Evolutionary conservation across 768 basidiomycete genomes (phyloP).

Genomic region (Epithele typhae): DNA sequence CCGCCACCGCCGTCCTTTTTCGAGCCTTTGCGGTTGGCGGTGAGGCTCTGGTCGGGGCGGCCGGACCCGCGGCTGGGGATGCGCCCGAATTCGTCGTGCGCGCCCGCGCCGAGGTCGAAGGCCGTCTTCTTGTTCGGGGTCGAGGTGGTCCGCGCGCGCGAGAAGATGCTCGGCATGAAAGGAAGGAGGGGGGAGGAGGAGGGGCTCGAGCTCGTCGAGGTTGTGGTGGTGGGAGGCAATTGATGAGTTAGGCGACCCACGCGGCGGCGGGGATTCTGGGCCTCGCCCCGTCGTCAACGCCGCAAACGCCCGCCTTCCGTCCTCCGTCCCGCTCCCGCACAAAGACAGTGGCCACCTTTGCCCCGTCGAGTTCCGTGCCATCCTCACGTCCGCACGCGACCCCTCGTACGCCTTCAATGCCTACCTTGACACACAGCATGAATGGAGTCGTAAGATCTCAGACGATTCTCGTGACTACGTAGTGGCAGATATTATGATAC

Average conservation of each 20-base stretch:
- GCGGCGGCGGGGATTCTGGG: conserved; percentile 8
- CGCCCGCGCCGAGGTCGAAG: conserved; percentile 21
- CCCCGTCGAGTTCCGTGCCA: no score
- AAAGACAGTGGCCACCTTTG: conserved; percentile 10
- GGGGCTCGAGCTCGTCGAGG: conserved; percentile 9
- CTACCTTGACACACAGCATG: no score
- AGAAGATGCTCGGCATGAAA: conserved; percentile 69
- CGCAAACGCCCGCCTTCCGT: background rate
- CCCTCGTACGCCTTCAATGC: no score
- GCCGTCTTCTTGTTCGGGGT: conserved; percentile 33
- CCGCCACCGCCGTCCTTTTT: conserved; percentile 15
- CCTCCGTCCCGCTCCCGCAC: conserved; percentile 4
- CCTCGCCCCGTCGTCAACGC: conserved; percentile 15
- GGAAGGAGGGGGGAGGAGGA: conserved; percentile 9
- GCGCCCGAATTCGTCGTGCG: conserved; percentile 65
- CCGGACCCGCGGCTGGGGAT: conserved; percentile 45
- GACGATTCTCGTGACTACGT: no score
- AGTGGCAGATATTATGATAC: no score
- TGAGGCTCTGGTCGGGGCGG: conserved; percentile 24
- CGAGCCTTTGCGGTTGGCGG: conserved; percentile 11
- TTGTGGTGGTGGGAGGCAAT: conserved; percentile 11
- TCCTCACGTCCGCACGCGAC: no score
- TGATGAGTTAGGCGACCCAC: conserved; percentile 12
- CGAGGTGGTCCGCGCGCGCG: conserved; percentile 62
- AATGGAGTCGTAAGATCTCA: no score